phyloP scores from a whole-genome alignment of 1,139 yeast genomes.

The Lodderomyces margitis region DNA sequence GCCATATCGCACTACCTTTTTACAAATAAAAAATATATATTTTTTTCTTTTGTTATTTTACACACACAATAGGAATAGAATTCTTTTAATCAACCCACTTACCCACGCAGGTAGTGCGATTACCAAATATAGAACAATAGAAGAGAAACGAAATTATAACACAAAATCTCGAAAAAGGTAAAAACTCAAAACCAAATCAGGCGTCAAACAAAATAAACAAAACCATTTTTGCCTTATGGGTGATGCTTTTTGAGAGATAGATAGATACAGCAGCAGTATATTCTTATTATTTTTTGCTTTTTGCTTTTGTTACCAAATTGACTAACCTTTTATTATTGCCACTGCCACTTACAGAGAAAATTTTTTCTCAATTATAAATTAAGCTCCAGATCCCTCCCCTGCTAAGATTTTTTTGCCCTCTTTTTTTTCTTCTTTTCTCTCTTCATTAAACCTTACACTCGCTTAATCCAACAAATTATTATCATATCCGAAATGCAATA shows the following conservation, averaged over 20 bases:
- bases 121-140: not conserved
- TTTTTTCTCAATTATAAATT: constrained; percentile 4
- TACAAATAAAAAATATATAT: no score
- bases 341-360: no score
- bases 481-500: constrained; percentile 14
- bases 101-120: not conserved
- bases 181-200: not conserved
- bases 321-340: no score
- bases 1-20: not conserved
- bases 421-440: constrained; percentile 8
- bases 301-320: no score
- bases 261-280: no score
- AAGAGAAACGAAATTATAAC: not conserved
- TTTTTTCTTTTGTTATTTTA: no score
- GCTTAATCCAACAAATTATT: constrained; percentile 17
- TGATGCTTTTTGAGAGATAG: no score
- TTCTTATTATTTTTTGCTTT: not conserved
- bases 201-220: not conserved
- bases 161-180: not conserved
- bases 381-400: constrained; percentile 2
- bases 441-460: constrained; percentile 20
- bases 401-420: constrained; percentile 5
- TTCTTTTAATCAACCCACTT: no score
- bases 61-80: no score
- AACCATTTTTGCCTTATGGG: no score